phyloP scores from a whole-genome alignment of 2,329 filamentous ascomycete species.

The Phyllosticta citrichinensis region DNA sequence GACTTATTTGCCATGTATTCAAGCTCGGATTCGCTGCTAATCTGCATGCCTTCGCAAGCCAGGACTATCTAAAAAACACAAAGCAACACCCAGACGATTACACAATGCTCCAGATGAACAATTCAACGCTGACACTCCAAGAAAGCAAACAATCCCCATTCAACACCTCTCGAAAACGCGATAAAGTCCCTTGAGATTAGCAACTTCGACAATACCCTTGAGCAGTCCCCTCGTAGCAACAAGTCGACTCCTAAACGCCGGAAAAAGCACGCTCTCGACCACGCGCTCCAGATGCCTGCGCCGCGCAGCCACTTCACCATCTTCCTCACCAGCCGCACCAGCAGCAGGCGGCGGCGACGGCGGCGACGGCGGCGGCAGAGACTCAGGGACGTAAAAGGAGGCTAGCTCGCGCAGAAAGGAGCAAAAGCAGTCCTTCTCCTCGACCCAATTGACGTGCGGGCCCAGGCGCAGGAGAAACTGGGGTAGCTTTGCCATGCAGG shows the following conservation, averaged over 20 bases:
- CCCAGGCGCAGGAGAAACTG: constrained; percentile 80
- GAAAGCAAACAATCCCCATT: constrained; percentile 15
- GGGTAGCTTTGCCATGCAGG: constrained; percentile 76
- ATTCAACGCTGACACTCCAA: too few species aligned
- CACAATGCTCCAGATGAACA: too few species aligned
- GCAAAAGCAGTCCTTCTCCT: constrained; percentile 78
- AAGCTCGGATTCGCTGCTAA: too few species aligned
- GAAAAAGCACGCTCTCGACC: constrained; percentile 81
- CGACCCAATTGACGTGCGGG: constrained; percentile 76
- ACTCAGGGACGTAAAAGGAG: constrained; percentile 81
- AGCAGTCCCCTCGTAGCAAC: constrained; percentile 73
- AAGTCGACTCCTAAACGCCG: constrained; percentile 71
- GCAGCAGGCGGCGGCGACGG: constrained; percentile 20
- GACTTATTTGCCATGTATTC: too few species aligned
- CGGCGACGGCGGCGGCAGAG: constrained; percentile 49
- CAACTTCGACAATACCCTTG: constrained; percentile 72
- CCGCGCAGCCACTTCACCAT: constrained; percentile 38
- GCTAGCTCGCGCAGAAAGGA: constrained; percentile 80
- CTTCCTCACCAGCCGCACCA: constrained; percentile 19
- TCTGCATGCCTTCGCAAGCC: too few species aligned
- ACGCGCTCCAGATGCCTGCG: constrained; percentile 61
- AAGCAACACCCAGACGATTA: too few species aligned
- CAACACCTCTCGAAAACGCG: constrained; percentile 90
- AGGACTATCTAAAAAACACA: too few species aligned
- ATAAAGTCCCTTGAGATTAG: constrained; percentile 86